Percentiles rank a stretch among this genome's conserved stretches.
Conservation (phyloP, 352 stramenopile genomes). For the Phytophthora syringae region DNA sequence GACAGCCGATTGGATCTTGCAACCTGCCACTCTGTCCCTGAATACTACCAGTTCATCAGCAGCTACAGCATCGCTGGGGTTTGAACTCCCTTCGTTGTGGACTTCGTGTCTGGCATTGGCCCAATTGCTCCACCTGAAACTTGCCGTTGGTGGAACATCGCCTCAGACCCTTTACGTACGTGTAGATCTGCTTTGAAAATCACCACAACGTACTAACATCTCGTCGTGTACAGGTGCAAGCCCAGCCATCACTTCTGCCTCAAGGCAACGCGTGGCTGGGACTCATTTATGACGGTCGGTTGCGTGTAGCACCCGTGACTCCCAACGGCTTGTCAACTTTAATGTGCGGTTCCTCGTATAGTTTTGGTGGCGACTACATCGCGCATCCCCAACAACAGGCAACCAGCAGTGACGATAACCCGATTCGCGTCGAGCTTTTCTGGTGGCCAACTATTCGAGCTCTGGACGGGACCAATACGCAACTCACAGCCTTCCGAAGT, state of each 20-base stretch:
- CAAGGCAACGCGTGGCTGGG: conserved; percentile 34
- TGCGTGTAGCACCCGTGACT: conserved; percentile 26
- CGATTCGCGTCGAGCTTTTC: conserved; percentile 30
- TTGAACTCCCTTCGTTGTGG: conserved; percentile 43
- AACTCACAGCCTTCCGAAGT: conserved; percentile 15
- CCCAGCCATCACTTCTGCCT: conserved; percentile 27
- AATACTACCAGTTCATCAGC: not conserved
- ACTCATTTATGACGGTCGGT: conserved; percentile 42
- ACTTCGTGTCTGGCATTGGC: conserved; percentile 32
- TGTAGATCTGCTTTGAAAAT: too few species aligned
- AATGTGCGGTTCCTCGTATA: conserved; percentile 17
- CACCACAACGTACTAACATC: not conserved
- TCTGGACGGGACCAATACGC: too few species aligned
- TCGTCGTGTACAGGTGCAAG: conserved; percentile 33
- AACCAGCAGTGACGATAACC: not conserved
- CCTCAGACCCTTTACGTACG: conserved; percentile 37
- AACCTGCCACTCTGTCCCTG: conserved; percentile 13
- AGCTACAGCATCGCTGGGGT: not conserved
- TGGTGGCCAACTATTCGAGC: conserved; percentile 16
- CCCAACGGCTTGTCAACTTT: conserved; percentile 34
- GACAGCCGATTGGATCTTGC: conserved; percentile 30
- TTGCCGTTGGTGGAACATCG: conserved; percentile 22
- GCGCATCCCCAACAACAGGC: conserved; percentile 15
- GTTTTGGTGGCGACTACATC: conserved; percentile 33
- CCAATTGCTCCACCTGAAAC: conserved; percentile 37